These are phyloP conservation scores for Aspergillus ostianus DNA, from an alignment of 495 filamentous ascomycete species.

Conservation along the genomic window DNA sequence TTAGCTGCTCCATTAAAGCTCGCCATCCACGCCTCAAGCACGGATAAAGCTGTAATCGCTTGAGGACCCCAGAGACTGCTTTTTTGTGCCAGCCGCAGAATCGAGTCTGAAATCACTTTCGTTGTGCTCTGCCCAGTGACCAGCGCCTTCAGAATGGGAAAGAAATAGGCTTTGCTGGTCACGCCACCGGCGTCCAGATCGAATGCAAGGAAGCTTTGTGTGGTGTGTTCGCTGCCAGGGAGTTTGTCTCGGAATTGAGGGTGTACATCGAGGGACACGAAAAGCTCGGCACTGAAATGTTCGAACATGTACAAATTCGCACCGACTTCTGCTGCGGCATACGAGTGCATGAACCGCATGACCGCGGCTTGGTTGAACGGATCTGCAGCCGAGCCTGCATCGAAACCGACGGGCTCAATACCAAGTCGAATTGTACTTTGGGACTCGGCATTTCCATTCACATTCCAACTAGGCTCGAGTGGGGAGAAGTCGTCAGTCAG, in stretches of 20 bases:
- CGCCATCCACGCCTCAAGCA: neutral
- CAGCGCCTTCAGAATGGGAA: neutral
- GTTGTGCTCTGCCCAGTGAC: neutral
- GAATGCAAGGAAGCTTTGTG: neutral
- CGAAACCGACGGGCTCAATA: neutral
- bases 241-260: neutral
- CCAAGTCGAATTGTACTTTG: neutral
- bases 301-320: neutral
- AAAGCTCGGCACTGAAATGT: neutral
- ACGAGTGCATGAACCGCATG: neutral
- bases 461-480: neutral
- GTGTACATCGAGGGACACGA: neutral
- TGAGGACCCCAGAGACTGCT: neutral
- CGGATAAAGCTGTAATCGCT: neutral
- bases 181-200: neutral
- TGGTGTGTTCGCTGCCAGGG: neutral
- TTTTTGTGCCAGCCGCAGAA: neutral
- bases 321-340: neutral
- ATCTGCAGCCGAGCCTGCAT: neutral
- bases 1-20: neutral
- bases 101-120: neutral
- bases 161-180: neutral
- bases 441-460: neutral
- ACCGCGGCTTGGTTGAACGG: neutral
- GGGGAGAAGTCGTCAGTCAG: neutral